Evolutionary conservation across 2,329 filamentous ascomycete species (phyloP), one percentile per base, ranked within the genome.

Genomic region (Helotiales sp.): DNA sequence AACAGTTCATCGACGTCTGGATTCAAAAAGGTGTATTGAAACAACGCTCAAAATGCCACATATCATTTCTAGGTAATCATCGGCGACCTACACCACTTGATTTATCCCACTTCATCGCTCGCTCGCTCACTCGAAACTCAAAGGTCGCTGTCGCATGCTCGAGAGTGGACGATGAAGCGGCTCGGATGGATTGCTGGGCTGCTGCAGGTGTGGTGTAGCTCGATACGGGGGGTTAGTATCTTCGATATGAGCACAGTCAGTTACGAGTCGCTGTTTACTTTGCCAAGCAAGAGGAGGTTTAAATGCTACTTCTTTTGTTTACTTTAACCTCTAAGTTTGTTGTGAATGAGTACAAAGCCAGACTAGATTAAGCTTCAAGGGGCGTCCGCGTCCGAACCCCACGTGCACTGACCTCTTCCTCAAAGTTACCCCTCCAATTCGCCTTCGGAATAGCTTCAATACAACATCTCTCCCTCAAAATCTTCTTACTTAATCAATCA

Each of bases 21-120:
- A 40, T 2, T 40, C 37, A 15, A 40, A 8, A 17, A 40, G 37
- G 37, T 40, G 17, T 40, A 11, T 40, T n/a, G n/a, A n/a, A n/a
- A n/a, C 15, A 40, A 40, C 13, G 37, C 11, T 15, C 13, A 40
- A 13, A 15, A 40, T 40, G 37, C 37, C 6, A 40, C 37, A 40
- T 32, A 40, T 40, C 37, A 40, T 15, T 15, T 1, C 37, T n/a
- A 13, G n/a, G 17, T 37, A 34, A 30, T 37, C 28, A 28, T 55
- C 52, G 30, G 20, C 24, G 24, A 11, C 17, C 52, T 2, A 30
- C 52, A 55, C 52, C 52, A 55, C 45, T 49, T 49, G 45, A n/a
- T 15, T 55, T 34, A 32, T 55, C 52, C 32, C 54, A 40, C 54
- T 58, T 58, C 28, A 58, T 34, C 54, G 26, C 28, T 34, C 28